phyloP scores from a whole-genome alignment of 371 early-diverging fungal species.

The Rhizopus microsporus region DNA sequence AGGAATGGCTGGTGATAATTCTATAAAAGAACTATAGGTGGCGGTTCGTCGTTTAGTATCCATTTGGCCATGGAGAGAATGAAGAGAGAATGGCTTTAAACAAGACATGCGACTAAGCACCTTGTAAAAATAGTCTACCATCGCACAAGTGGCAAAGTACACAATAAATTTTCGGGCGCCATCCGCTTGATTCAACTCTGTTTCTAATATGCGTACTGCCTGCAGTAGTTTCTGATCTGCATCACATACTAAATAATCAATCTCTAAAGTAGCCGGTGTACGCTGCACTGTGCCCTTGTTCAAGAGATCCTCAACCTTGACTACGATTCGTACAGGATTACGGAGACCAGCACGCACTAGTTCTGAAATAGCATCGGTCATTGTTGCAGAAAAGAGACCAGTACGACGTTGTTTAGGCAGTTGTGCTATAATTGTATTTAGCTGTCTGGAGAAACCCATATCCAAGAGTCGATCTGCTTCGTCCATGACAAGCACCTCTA shows the following conservation, averaged over 20 bases:
- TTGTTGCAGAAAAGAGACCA: slow-evolving; percentile 98
- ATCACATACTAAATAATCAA: slow-evolving; percentile 75
- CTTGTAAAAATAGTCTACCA: slow-evolving; percentile 92
- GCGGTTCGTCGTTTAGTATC: slow-evolving; percentile 79
- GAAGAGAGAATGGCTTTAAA: slow-evolving; percentile 58
- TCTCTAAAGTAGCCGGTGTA: slow-evolving; percentile 72
- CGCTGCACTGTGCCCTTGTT: slow-evolving; percentile 57
- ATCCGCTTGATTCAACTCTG: slow-evolving; percentile 28
- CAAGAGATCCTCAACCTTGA: slow-evolving; percentile 76
- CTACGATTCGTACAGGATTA: slow-evolving; percentile 87
- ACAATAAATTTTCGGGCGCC: slow-evolving; percentile 84
- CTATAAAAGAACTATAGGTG: slow-evolving; percentile 64
- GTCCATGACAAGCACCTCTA: slow-evolving; percentile 91
- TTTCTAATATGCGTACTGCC: slow-evolving; percentile 59
- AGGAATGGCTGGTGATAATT: slow-evolving; percentile 60
- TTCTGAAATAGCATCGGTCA: slow-evolving; percentile 88
- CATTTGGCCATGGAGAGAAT: slow-evolving; percentile 94
- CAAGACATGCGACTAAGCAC: slow-evolving; percentile 45
- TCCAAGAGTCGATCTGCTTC: slow-evolving; percentile 94
- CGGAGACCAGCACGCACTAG: slow-evolving; percentile 89
- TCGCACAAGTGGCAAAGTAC: slow-evolving; percentile 92
- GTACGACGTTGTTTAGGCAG: slow-evolving; percentile 95
- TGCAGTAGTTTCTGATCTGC: slow-evolving; percentile 82
- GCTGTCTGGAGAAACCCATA: slow-evolving; percentile 87
- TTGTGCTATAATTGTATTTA: slow-evolving; percentile 77